A percentile compares a stretch with the other conserved stretches of the same genome.
phyloP scores from a whole-genome alignment of 106 monocot genomes.

The Xerophyta viscosa region DNA sequence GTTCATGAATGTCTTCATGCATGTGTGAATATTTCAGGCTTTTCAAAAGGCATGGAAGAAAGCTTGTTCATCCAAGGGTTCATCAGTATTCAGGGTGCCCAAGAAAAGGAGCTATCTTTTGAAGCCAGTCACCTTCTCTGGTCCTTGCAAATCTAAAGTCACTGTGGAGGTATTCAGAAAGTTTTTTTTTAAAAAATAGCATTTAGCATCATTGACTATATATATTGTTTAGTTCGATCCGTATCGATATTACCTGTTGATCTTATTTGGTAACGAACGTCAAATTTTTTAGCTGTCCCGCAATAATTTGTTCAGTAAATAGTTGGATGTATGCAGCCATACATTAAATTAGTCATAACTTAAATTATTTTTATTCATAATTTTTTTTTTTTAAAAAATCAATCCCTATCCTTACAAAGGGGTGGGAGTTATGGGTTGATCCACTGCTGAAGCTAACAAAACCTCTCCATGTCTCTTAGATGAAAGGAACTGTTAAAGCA shows the following conservation, averaged over 20 bases:
- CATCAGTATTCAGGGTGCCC: conserved; percentile 24
- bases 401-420: no score
- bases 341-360: no score
- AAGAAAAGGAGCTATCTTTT: conserved; percentile 24
- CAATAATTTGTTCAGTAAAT: no score
- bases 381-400: no score
- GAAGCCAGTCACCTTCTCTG: conserved; percentile 52
- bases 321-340: no score
- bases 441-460: background rate
- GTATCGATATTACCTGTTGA: no score
- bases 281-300: no score
- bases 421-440: background rate
- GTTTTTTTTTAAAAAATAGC: background rate
- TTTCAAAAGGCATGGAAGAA: conserved; percentile 36
- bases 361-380: no score
- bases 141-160: conserved; percentile 68
- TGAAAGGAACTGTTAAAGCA: conserved; percentile 50
- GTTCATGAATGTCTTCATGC: no score
- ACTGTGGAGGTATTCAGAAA: conserved; percentile 6
- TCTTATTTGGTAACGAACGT: no score
- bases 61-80: conserved; percentile 24
- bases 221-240: no score
- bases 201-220: background rate
- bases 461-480: conserved; percentile 26
- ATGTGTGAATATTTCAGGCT: conserved; percentile 26